These are phyloP conservation scores for Bothriochloa decipiens DNA, from an alignment of 176 grass and related monocot genomes.

Conservation along the genomic window DNA sequence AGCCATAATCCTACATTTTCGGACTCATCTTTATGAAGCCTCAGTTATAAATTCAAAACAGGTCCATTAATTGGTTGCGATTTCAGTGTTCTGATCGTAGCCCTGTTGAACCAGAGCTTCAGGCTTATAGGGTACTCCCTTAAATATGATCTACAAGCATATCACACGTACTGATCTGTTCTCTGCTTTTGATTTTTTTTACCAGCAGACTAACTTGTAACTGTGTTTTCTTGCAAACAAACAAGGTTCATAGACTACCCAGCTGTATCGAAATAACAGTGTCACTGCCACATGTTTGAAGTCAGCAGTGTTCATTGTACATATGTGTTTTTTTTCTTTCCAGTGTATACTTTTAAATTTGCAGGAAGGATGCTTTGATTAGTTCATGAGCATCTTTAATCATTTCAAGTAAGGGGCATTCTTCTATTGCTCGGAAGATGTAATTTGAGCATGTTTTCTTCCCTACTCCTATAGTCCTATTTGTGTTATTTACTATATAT, in stretches of 20 bases:
- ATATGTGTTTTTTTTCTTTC: constrained; percentile 12
- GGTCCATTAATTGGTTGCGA: neutral
- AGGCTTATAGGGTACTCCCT: neutral
- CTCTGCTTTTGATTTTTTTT: neutral
- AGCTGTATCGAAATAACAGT: neutral
- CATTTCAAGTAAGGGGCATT: constrained; percentile 71
- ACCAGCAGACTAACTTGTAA: neutral
- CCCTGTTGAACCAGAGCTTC: neutral
- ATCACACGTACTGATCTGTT: neutral
- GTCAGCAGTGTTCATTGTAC: constrained; percentile 38
- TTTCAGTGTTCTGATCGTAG: neutral
- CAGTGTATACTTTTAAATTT: constrained; percentile 62
- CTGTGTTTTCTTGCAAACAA: constrained; percentile 12
- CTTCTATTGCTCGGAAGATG: constrained; percentile 39
- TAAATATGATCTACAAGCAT: neutral
- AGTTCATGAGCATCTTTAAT: constrained; percentile 71
- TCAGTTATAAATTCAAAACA: neutral
- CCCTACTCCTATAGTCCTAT: neutral
- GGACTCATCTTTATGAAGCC: neutral
- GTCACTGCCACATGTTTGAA: constrained; percentile 1
- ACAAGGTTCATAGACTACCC: neutral
- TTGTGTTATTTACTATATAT: constrained; percentile 12
- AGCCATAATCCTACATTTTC: neutral
- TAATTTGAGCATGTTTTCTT: constrained; percentile 29
- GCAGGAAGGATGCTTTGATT: constrained; percentile 75